phyloP scores from a whole-genome alignment of 257 asterid genomes.

The Solanum dulcamara region DNA sequence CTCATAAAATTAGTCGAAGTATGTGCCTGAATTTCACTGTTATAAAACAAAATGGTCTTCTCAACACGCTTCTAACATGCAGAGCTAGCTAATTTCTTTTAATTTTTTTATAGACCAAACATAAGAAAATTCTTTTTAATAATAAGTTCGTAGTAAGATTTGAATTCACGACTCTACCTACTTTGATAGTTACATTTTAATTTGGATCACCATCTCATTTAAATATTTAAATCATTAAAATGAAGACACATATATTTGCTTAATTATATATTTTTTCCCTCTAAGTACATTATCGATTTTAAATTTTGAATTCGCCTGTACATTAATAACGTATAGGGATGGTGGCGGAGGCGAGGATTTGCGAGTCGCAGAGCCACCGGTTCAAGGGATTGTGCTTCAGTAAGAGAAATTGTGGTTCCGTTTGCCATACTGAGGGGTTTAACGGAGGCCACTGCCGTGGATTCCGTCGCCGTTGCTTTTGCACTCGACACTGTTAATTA shows the following conservation, averaged over 20 bases:
- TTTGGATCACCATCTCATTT: not conserved
- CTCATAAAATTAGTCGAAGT: not conserved
- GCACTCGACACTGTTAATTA: constrained; percentile 23
- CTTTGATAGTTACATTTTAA: not conserved
- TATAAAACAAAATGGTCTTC: not conserved
- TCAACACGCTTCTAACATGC: not conserved
- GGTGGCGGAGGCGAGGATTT: constrained; percentile 31
- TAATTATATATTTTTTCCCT: not conserved
- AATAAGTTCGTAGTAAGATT: not conserved
- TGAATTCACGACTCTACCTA: not conserved
- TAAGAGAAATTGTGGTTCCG: constrained; percentile 16
- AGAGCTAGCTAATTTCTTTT: no score
- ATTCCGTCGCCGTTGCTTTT: constrained; percentile 40
- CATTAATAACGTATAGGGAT: not conserved
- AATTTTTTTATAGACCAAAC: no score
- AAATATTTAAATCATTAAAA: no score
- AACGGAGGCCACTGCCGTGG: constrained; percentile 25
- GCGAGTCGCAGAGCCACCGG: constrained; percentile 21
- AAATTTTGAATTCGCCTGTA: not conserved
- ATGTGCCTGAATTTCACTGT: not conserved
- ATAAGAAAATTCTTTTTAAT: not conserved
- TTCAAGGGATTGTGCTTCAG: constrained; percentile 31
- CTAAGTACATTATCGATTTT: not conserved
- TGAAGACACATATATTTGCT: no score
- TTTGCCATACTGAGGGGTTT: constrained; percentile 32